These are phyloP conservation scores for Trichoderma polysporum DNA, from an alignment of 2,329 filamentous ascomycete genomes.

Conservation along the genomic window DNA sequence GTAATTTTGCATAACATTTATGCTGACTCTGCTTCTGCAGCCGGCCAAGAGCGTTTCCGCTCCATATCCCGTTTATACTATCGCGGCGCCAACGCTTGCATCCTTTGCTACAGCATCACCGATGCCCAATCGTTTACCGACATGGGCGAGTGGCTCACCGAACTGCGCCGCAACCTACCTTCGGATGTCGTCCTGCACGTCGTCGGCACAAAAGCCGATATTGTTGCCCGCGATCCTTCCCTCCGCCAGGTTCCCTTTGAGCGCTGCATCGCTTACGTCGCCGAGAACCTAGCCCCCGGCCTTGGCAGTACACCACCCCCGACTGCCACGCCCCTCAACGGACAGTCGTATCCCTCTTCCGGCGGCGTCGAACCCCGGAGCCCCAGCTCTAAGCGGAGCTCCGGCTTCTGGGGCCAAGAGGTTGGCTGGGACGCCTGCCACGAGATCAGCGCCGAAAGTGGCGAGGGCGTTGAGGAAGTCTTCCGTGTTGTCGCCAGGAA, in stretches of 20 bases:
- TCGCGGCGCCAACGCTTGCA: conserved; percentile 88
- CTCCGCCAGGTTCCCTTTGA: conserved; percentile 87
- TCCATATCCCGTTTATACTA: conserved; percentile 96
- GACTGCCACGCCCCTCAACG: conserved; percentile 50
- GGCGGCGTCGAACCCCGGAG: conserved; percentile 53
- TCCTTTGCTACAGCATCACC: conserved; percentile 93
- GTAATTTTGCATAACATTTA: background rate
- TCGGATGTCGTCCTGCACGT: conserved; percentile 84
- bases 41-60: conserved; percentile 92
- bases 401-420: conserved; percentile 86
- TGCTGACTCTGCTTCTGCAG: conserved; percentile 34
- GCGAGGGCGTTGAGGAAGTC: conserved; percentile 94
- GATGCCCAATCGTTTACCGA: conserved; percentile 81
- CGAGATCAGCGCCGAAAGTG: conserved; percentile 91
- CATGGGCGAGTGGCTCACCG: conserved; percentile 88
- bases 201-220: conserved; percentile 91
- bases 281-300: conserved; percentile 80
- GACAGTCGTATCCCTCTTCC: conserved; percentile 26
- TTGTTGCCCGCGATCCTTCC: conserved; percentile 80
- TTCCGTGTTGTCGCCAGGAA: conserved; percentile 70
- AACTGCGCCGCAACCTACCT: conserved; percentile 76
- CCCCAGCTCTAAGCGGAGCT: conserved; percentile 64
- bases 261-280: conserved; percentile 91
- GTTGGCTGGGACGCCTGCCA: conserved; percentile 96
- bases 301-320: conserved; percentile 66